These are phyloP conservation scores for Heterobasidion irregulare DNA, from an alignment of 1,284 basidiomycete genomes.

Conservation along the genomic window DNA sequence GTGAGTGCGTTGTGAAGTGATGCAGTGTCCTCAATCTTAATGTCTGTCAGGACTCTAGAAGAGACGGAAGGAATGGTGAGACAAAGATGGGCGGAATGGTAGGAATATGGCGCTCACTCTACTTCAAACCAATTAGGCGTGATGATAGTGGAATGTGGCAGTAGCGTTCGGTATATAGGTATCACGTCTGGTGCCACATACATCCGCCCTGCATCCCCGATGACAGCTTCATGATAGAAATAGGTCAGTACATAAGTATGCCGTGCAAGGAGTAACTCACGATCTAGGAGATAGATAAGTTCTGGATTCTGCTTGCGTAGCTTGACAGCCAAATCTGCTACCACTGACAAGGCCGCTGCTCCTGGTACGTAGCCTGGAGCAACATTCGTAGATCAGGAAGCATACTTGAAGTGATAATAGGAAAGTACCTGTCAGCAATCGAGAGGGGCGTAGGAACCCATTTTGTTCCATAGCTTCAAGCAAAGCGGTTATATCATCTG, in stretches of 20 bases:
- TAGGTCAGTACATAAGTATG: neutral
- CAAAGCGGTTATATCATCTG: slow-evolving; percentile 59
- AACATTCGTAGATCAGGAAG: neutral
- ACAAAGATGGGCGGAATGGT: neutral
- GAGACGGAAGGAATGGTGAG: neutral
- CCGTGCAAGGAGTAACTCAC: slow-evolving; percentile 39
- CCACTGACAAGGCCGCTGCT: slow-evolving; percentile 67
- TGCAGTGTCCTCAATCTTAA: slow-evolving; percentile 53
- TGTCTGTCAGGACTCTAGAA: slow-evolving; percentile 64
- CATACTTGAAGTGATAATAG: neutral
- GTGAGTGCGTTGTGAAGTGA: slow-evolving; percentile 66
- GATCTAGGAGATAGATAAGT: slow-evolving; percentile 84
- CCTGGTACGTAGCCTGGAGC: slow-evolving; percentile 78
- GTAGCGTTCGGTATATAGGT: slow-evolving; percentile 79
- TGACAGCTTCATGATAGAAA: slow-evolving; percentile 48
- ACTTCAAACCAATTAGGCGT: slow-evolving; percentile 99
- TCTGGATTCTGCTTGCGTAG: slow-evolving; percentile 49
- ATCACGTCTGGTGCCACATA: slow-evolving; percentile 89
- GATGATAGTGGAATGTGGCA: slow-evolving; percentile 81
- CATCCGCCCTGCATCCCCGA: slow-evolving; percentile 82
- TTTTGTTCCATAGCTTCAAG: slow-evolving; percentile 65
- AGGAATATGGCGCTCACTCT: slow-evolving; percentile 54
- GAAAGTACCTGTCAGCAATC: slow-evolving; percentile 63
- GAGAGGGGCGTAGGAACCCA: slow-evolving; percentile 52
- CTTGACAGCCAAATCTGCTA: slow-evolving; percentile 56